Evolutionary conservation across 2,329 filamentous ascomycete species (phyloP).

Genomic region (Amylocarpus encephaloides): DNA sequence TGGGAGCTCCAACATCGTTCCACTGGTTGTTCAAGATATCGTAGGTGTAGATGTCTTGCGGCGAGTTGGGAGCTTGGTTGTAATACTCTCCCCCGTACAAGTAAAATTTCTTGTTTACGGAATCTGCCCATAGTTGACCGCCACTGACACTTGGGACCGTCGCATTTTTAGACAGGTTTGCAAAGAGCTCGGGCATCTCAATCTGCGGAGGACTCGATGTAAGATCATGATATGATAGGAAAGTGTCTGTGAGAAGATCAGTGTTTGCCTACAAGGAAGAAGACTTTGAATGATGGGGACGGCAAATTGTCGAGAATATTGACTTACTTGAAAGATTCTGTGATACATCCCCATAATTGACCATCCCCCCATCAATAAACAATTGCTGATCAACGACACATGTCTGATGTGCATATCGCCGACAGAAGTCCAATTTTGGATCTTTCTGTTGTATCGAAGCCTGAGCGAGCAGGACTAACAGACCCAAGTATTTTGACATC

Average conservation of each 20-base stretch:
- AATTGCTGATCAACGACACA: constrained; percentile 52
- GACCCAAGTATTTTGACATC: constrained; percentile 1
- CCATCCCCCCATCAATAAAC: constrained; percentile 56
- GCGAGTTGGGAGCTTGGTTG: constrained; percentile 35
- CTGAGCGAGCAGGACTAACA: constrained; percentile 11
- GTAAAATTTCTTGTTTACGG: constrained; percentile 57
- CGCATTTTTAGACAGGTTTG: constrained; percentile 52
- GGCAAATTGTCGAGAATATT: too few species aligned
- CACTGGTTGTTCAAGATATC: constrained; percentile 51
- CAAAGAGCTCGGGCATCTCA: constrained; percentile 43
- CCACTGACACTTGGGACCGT: constrained; percentile 46
- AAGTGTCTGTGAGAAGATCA: constrained; percentile 38
- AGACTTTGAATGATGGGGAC: too few species aligned
- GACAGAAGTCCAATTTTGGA: constrained; percentile 48
- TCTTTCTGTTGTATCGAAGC: constrained; percentile 37
- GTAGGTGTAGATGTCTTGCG: constrained; percentile 49
- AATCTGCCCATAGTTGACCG: constrained; percentile 51
- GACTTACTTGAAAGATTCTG: constrained; percentile 31
- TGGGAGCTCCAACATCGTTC: constrained; percentile 40
- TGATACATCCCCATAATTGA: constrained; percentile 46
- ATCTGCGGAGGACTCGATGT: constrained; percentile 36
- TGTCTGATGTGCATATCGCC: constrained; percentile 53
- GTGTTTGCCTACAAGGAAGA: neutral
- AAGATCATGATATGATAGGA: constrained; percentile 53
- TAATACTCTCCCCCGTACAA: constrained; percentile 54